A percentile compares a stretch with the other conserved stretches of the same genome.
These are phyloP conservation scores for Rutstroemia sp. DNA, from an alignment of 2,329 filamentous ascomycete species.

Conservation along the genomic window DNA sequence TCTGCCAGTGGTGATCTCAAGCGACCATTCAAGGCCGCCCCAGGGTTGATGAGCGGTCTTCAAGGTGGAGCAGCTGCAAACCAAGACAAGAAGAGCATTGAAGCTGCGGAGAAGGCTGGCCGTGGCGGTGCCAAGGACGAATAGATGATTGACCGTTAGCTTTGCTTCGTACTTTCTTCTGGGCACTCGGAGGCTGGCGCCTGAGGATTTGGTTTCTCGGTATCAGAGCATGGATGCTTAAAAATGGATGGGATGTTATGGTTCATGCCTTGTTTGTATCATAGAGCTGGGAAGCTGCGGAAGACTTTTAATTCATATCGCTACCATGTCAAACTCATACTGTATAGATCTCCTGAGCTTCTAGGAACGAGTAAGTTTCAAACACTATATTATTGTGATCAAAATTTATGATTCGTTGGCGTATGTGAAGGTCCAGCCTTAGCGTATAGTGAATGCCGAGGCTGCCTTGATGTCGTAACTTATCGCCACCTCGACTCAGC, in stretches of 20 bases:
- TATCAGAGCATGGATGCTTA: background rate
- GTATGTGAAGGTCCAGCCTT: background rate
- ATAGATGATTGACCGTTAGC: conserved; percentile 31
- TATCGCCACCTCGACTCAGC: conserved; percentile 7
- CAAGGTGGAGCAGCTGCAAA: conserved; percentile 61
- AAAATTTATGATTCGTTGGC: background rate
- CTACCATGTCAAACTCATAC: background rate
- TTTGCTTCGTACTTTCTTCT: background rate
- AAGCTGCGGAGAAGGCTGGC: conserved; percentile 69
- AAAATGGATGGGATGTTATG: background rate
- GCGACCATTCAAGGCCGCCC: conserved; percentile 85
- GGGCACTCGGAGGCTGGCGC: background rate
- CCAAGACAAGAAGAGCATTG: conserved; percentile 87
- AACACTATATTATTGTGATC: too few relatives aligned
- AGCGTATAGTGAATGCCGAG: background rate
- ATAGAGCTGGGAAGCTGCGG: conserved; percentile 3
- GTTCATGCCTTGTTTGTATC: conserved; percentile 6
- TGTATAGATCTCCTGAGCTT: background rate
- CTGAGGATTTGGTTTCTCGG: background rate
- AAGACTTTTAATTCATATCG: background rate
- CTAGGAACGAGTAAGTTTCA: too few relatives aligned
- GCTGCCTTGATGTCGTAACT: background rate
- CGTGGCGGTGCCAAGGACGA: conserved; percentile 67
- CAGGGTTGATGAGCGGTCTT: conserved; percentile 75
- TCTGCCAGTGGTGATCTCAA: conserved; percentile 85